Percentiles rank a stretch among this genome's conserved stretches.
phyloP scores from a whole-genome alignment of 78 protist species.

The Protostelium mycophagum region DNA sequence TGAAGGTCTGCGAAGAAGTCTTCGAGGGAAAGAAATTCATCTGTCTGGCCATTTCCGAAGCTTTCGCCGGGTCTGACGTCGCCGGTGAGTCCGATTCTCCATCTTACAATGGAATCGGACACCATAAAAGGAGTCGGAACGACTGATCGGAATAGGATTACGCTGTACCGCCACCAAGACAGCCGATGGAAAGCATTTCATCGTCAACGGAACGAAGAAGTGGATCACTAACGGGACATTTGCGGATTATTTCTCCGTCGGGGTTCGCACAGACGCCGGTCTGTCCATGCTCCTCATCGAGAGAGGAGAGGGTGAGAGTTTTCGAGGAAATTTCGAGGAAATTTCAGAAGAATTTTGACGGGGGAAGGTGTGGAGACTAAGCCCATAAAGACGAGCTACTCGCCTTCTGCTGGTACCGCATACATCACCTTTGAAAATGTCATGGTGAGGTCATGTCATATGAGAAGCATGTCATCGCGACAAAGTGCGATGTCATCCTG shows the following conservation, averaged over 20 bases:
- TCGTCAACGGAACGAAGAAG: constrained; percentile 14
- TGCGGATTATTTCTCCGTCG: neutral
- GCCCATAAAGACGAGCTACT: constrained; percentile 8
- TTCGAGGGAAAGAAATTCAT: constrained; percentile 33
- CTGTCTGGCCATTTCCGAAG: constrained; percentile 39
- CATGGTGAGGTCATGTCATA: neutral
- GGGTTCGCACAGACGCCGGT: constrained; percentile 5
- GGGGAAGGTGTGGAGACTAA: constrained; percentile 9
- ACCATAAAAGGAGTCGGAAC: neutral
- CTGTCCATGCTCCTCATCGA: constrained; percentile 31
- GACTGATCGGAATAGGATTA: too few relatives aligned
- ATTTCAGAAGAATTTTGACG: too few relatives aligned
- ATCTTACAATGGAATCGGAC: neutral
- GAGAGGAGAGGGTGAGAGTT: neutral
- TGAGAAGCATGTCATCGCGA: neutral
- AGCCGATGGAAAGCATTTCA: neutral
- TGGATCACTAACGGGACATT: constrained; percentile 23
- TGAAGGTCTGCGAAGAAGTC: constrained; percentile 9
- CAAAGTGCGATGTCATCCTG: neutral
- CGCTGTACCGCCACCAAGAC: neutral
- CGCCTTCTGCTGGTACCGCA: neutral
- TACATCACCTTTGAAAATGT: neutral
- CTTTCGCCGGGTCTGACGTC: constrained; percentile 9
- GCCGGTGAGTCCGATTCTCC: neutral
- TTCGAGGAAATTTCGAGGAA: too few relatives aligned